Evolutionary conservation across 306 rosid genomes (phyloP).

Genomic region (Delonix regia): DNA sequence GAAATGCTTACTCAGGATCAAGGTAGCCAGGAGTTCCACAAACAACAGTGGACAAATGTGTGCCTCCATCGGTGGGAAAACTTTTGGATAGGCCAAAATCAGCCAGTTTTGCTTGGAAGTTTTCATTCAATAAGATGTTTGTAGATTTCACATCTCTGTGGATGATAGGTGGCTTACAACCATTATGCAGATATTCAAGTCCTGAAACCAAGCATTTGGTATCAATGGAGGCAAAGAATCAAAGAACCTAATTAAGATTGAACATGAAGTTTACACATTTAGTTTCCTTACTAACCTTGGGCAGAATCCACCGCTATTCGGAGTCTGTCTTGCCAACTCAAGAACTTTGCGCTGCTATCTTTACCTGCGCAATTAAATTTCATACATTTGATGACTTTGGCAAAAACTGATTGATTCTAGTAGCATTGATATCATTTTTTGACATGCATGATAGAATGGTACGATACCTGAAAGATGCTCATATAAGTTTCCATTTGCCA

Average conservation of each 20-base stretch:
- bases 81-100: slow-evolving; percentile 56
- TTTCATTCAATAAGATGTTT: slow-evolving; percentile 53
- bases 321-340: slow-evolving; percentile 56
- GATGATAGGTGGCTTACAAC: slow-evolving; percentile 50
- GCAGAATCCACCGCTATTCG: slow-evolving; percentile 51
- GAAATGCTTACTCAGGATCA: slow-evolving; percentile 51
- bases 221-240: slow-evolving; percentile 19
- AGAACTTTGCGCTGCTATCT: slow-evolving; percentile 16
- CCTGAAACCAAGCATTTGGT: slow-evolving; percentile 38
- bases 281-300: slow-evolving; percentile 45
- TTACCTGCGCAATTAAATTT: slow-evolving; percentile 5
- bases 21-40: slow-evolving; percentile 52
- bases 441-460: background rate
- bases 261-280: background rate
- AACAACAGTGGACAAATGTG: slow-evolving; percentile 44
- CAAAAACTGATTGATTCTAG: background rate
- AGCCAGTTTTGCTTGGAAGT: slow-evolving; percentile 50
- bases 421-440: background rate
- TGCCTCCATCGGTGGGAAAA: slow-evolving; percentile 35
- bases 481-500: slow-evolving; percentile 44
- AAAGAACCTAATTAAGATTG: background rate
- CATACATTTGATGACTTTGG: background rate
- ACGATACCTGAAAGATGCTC: slow-evolving; percentile 44
- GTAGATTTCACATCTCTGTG: slow-evolving; percentile 63
- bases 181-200: slow-evolving; percentile 59